Evolutionary conservation across 2,329 filamentous ascomycete genomes (phyloP).

Genomic region (Huntiella moniliformis): DNA sequence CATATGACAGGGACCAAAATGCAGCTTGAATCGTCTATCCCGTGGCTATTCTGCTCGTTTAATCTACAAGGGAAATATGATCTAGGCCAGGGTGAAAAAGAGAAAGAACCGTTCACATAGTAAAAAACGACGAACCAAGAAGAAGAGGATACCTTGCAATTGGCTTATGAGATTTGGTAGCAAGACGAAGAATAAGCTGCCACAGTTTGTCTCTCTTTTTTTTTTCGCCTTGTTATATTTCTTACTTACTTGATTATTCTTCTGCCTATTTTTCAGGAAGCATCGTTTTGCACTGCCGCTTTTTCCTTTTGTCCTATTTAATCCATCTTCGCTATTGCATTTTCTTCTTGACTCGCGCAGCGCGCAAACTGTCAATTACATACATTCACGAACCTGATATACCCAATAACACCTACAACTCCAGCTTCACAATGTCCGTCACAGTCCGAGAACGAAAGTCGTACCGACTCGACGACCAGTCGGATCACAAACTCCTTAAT

Average conservation of each 20-base stretch:
- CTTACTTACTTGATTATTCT: neutral
- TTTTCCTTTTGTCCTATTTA: neutral
- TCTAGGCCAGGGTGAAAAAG: neutral
- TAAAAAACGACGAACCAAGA: neutral
- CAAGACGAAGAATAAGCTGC: neutral
- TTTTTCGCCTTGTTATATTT: neutral
- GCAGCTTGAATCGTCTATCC: no score
- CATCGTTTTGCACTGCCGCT: no score
- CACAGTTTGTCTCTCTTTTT: neutral
- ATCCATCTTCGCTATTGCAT: neutral
- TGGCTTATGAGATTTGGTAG: neutral
- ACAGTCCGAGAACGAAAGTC: conserved; percentile 19
- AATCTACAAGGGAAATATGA: neutral
- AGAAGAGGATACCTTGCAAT: neutral
- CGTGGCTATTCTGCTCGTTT: neutral
- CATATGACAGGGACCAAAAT: no score
- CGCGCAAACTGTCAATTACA: neutral
- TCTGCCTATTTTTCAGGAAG: neutral
- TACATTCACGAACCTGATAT: neutral
- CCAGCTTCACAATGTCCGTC: conserved; percentile 16
- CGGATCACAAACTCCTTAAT: conserved; percentile 19
- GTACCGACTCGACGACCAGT: conserved; percentile 23
- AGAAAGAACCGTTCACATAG: neutral
- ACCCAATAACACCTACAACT: neutral
- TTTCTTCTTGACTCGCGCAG: conserved; percentile 2